Evolutionary conservation across 139 green algal species (phyloP).

Genomic region (Auxenochlorella pyrenoidosa): DNA sequence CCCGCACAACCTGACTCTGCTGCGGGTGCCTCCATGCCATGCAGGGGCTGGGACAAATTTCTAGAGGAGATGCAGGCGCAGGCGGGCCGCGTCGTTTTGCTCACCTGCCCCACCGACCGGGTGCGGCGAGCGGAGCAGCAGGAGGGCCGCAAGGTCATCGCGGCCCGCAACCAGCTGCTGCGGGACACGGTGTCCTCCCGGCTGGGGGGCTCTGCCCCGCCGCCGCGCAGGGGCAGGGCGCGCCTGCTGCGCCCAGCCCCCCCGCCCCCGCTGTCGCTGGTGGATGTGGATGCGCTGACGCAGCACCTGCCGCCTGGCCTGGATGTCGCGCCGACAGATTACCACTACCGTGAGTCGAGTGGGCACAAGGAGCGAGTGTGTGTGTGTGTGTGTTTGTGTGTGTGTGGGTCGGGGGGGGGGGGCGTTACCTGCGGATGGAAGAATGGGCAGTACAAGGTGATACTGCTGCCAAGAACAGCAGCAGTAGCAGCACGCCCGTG

Average conservation of each 20-base stretch:
- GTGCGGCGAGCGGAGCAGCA: not conserved
- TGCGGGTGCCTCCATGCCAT: not conserved
- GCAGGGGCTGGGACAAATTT: slow-evolving; percentile 7
- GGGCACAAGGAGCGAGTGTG: no score
- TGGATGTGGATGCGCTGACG: not conserved
- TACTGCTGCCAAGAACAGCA: no score
- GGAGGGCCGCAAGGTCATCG: not conserved
- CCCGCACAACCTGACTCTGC: no score
- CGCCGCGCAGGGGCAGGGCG: not conserved
- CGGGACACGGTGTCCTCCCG: not conserved
- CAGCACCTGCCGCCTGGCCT: not conserved
- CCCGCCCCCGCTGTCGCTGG: not conserved
- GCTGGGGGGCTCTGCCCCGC: not conserved
- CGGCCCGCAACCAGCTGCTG: slow-evolving; percentile 6
- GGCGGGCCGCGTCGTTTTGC: slow-evolving; percentile 5
- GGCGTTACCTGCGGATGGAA: no score
- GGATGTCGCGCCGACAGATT: not conserved
- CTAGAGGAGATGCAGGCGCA: slow-evolving; percentile 9
- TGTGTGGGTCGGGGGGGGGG: not conserved
- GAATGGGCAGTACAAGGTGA: no score
- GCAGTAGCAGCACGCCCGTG: no score
- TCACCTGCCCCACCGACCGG: slow-evolving; percentile 21
- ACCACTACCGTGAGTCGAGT: not conserved
- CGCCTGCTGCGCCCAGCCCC: not conserved
- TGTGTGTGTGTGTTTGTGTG: no score